Evolutionary conservation across 441 rosid species (phyloP), one percentile per base, ranked within the genome.

Genomic region (Aquilaria agallochum): DNA sequence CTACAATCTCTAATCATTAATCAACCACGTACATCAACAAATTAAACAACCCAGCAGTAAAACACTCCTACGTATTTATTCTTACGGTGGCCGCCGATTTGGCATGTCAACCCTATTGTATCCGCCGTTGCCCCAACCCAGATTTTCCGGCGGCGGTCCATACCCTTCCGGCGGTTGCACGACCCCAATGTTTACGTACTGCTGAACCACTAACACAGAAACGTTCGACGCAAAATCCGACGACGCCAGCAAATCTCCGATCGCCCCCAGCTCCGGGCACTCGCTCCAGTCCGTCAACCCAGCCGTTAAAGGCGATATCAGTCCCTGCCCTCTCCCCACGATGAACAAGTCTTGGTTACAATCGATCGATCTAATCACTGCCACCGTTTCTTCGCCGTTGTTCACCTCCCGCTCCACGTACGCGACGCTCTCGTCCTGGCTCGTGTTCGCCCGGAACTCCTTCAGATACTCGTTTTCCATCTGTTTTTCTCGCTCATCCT

Each of bases 251-350:
- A 95, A 68, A 70, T 95, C 99, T 10, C 99, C 98, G 13, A 92
- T 92, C 3, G 97, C 93, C 1, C 98, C 99, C 0, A 90, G 95
- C 78, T 95, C 99, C 0, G 97, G 96, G 74, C 99, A 95, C 59
- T 95, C 99, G 11, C 99, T 95, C 99, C 98, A 92, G 76, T 92
- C 99, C 1, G 93, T 92, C 47, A 95, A 85, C 32, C 99, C 98
- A 0, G 93, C 88, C 0, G 93, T 90, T 15, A 92, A 74, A 8
- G 98, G 92, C 3, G 95, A 88, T 0, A 57, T 55, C 80, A 74
- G 72, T 31, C 93, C 96, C 76, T 90, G 80, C 50, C 97, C 98
- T 84, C 99, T 90, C 31, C 99, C 98, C 2, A 92, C 95, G 14
- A 90, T 80, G 72, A 89, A 83, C 74, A 95, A 71, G 73, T 95